Conservation (phyloP, 2,329 filamentous ascomycete species). For the Aureobasidium lini region DNA sequence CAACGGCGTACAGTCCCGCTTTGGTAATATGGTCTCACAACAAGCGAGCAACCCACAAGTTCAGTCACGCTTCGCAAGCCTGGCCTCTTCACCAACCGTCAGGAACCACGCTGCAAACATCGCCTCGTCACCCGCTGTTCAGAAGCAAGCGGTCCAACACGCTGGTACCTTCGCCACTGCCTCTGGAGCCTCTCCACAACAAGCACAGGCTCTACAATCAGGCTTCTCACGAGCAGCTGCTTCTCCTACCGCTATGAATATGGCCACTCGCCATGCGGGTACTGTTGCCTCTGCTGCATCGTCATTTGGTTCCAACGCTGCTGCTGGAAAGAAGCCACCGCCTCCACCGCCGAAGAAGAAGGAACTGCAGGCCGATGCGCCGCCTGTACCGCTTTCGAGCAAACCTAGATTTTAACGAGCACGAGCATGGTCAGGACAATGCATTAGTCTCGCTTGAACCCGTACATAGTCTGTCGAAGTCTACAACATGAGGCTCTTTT, state of each 20-base stretch:
- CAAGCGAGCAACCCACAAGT: conserved; percentile 53
- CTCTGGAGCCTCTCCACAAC: conserved; percentile 1
- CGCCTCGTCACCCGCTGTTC: conserved; percentile 2
- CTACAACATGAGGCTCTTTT: neutral
- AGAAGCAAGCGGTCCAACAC: conserved; percentile 7
- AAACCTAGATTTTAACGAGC: conserved; percentile 39
- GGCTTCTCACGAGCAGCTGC: conserved; percentile 4
- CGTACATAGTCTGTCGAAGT: neutral
- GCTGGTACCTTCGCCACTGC: neutral
- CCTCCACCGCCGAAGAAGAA: conserved; percentile 53
- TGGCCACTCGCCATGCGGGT: neutral
- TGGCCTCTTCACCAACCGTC: conserved; percentile 49
- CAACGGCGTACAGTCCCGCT: neutral
- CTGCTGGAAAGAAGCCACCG: conserved; percentile 45
- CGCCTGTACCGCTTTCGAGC: conserved; percentile 50
- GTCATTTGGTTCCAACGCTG: conserved; percentile 22
- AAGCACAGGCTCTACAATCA: conserved; percentile 3
- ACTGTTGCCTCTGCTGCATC: conserved; percentile 12
- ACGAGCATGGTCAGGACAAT: neutral
- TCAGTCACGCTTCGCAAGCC: conserved; percentile 54
- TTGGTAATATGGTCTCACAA: conserved; percentile 19
- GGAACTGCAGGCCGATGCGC: conserved; percentile 38
- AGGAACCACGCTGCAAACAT: neutral
- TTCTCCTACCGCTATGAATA: neutral
- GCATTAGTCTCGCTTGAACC: neutral